Conservation (phyloP, 257 asterid genomes). For the Gentiana dahurica region DNA sequence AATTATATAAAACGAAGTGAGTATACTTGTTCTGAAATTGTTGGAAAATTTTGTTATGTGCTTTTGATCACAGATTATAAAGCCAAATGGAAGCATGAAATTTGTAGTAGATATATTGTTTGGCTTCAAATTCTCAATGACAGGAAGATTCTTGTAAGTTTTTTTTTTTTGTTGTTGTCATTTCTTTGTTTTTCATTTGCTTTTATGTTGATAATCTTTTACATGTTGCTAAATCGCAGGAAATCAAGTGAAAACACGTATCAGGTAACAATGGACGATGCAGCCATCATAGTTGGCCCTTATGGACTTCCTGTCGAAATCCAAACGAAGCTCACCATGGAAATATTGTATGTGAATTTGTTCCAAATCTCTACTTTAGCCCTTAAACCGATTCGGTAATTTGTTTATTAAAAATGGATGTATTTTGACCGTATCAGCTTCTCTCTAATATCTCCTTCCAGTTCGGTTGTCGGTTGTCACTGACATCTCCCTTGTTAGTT, state of each 20-base stretch:
- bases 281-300: slow-evolving; percentile 74
- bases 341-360: slow-evolving; percentile 48
- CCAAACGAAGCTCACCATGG: slow-evolving; percentile 52
- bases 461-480: no score
- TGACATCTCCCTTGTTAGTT: no score
- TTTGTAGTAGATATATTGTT: slow-evolving; percentile 56
- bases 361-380: no score
- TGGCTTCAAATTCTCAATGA: slow-evolving; percentile 80
- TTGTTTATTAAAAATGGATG: neutral
- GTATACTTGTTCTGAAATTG: neutral
- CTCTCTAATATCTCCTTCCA: neutral
- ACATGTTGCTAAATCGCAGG: slow-evolving; percentile 22
- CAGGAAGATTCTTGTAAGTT: slow-evolving; percentile 70
- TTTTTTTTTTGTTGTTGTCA: no score
- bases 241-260: slow-evolving; percentile 50
- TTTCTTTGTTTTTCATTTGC: no score
- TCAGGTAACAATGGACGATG: slow-evolving; percentile 78
- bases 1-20: no score
- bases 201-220: neutral
- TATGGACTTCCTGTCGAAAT: slow-evolving; percentile 79
- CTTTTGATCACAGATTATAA: slow-evolving; percentile 37
- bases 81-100: slow-evolving; percentile 56
- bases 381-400: neutral
- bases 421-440: neutral
- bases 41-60: neutral